A percentile compares a stretch with the other conserved stretches of the same genome.
Evolutionary conservation across 371 early-diverging fungal genomes (phyloP).

Genomic region (Sporodiniella umbellata): DNA sequence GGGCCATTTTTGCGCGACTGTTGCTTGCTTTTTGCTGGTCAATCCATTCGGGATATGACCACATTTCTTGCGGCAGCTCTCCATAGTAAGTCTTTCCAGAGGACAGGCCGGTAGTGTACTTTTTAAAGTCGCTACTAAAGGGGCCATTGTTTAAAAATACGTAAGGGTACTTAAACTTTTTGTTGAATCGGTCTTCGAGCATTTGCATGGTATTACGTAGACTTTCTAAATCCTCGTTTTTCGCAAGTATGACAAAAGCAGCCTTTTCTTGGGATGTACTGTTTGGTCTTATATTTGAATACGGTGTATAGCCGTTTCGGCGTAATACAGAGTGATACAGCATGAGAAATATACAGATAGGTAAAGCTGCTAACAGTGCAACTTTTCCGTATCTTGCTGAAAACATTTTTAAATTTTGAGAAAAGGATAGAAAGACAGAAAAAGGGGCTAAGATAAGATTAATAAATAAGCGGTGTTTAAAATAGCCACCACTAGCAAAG

Average conservation of each 20-base stretch:
- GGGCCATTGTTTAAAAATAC: conserved; percentile 68
- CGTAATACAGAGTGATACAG: conserved; percentile 10
- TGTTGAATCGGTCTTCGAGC: conserved; percentile 76
- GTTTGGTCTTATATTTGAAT: conserved; percentile 28
- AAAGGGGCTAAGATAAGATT: no score
- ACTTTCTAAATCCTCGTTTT: conserved; percentile 71
- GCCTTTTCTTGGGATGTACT: conserved; percentile 45
- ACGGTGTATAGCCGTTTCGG: conserved; percentile 6
- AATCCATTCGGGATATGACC: conserved; percentile 67
- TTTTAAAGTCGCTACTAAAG: conserved; percentile 54
- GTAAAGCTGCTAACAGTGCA: conserved; percentile 13
- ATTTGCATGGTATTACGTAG: conserved; percentile 60
- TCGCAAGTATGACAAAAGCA: conserved; percentile 52
- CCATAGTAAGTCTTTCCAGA: conserved; percentile 54
- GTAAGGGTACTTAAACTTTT: conserved; percentile 73
- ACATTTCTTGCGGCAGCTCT: conserved; percentile 59
- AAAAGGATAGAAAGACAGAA: conserved; percentile 1
- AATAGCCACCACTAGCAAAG: no score
- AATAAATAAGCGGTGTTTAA: no score
- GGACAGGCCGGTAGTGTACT: conserved; percentile 47
- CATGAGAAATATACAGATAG: conserved; percentile 11
- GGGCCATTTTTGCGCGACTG: conserved; percentile 53
- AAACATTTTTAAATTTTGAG: conserved; percentile 6
- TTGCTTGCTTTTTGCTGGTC: conserved; percentile 57
- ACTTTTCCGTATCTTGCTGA: conserved; percentile 20